A percentile compares a stretch with the other conserved stretches of the same genome.
phyloP scores from a whole-genome alignment of 805 yeast genomes.

The Saturnispora saitoi region DNA sequence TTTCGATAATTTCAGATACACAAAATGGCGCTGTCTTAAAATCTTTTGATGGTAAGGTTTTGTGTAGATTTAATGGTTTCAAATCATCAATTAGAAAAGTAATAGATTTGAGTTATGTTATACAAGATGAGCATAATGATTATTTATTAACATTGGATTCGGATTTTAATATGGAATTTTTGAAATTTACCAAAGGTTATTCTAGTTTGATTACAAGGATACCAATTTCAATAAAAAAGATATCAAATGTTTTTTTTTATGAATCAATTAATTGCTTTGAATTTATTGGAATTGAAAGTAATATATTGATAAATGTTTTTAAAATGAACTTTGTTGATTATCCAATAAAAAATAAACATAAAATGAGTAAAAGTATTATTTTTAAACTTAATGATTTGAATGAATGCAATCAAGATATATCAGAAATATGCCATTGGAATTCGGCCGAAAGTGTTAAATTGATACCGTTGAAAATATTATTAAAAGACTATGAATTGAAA shows the following conservation, averaged over 20 bases:
- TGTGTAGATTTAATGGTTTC: slow-evolving; percentile 8
- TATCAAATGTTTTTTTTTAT: slow-evolving; percentile 7
- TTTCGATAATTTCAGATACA: neutral
- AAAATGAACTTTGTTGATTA: neutral
- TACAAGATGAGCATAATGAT: slow-evolving; percentile 7
- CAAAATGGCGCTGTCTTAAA: slow-evolving; percentile 1
- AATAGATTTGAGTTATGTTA: slow-evolving; percentile 10
- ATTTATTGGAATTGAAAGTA: slow-evolving; percentile 1
- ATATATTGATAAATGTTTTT: slow-evolving; percentile 3
- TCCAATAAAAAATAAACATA: neutral
- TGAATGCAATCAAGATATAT: neutral
- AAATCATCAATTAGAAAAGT: slow-evolving; percentile 1
- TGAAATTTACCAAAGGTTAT: slow-evolving; percentile 4
- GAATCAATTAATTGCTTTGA: slow-evolving; percentile 11
- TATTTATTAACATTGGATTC: slow-evolving; percentile 11
- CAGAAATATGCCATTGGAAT: slow-evolving; percentile 3
- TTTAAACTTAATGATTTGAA: neutral
- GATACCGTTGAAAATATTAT: neutral
- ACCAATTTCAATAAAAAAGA: neutral
- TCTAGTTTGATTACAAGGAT: neutral
- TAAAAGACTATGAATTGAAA: neutral
- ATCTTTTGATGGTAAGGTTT: neutral
- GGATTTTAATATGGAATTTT: slow-evolving; percentile 6
- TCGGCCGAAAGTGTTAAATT: neutral
- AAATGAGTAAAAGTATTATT: neutral